Base-by-base conservation (phyloP, 1,284 basidiomycete genomes). In the Schizophyllum amplum region DNA sequence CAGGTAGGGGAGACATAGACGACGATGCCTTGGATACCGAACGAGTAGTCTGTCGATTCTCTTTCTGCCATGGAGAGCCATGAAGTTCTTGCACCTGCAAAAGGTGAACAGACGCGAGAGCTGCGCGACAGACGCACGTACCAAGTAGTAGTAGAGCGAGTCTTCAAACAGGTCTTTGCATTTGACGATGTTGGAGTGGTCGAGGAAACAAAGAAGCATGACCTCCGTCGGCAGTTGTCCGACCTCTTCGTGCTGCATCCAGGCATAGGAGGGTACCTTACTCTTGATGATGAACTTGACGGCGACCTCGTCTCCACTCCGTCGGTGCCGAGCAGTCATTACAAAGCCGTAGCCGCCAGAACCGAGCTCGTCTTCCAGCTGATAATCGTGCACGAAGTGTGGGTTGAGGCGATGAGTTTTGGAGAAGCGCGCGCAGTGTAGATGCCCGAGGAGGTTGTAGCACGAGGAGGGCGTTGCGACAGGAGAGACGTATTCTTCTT, bases 261-360 rank as follows among this genome's bases (percentile, higher is more conserved):
- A 92, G 23, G 87, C 86, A 66, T 89, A 82, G 15, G 84, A 81
- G 0, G 90, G 88, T 4, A 94, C 84, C 68, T 90, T 91, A 57
- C 82, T 78, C 70, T 92, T 93, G 74, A 87, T 83, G 68, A 97
- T 93, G 69, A 96, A 96, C 72, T 97, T 96, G 71, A 96, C 90
- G 0, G 94, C 94, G 48, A 94, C 92, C 69, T 92, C 89, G 60
- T 74, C 69, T 1, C 75, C 74, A 51, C 77, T 74, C 22, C 63
- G 64, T 24, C 81, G 81, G 66, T 87, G 79, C 25, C 75, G 70
- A 4, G 88, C 90, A 4, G 86, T 86, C 79, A 92, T 85, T 24
- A 97, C 94, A 68, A 97, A 96, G 5, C 94, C 94, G 67, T 94
- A 97, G 15, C 94, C 94, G 47, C 94, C 94, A 7, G 85, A 84